These are phyloP conservation scores for Capsella bursapastoris DNA, from an alignment of 345 rosid species.

Conservation along the genomic window DNA sequence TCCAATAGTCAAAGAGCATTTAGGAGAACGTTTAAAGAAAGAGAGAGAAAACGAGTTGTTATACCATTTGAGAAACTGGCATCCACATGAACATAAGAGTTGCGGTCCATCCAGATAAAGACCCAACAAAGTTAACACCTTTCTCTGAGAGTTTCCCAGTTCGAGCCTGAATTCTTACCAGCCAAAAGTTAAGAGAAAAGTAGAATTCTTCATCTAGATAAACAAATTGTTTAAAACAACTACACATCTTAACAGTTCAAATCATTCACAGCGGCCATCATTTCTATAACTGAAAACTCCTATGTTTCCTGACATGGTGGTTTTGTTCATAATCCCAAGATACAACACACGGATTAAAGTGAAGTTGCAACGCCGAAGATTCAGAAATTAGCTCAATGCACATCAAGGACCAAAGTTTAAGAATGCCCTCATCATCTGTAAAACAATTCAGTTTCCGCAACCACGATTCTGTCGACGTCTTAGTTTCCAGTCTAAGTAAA, in stretches of 20 bases:
- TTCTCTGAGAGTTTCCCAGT: slow-evolving; percentile 70
- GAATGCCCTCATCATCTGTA: slow-evolving; percentile 3
- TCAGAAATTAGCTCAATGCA: neutral
- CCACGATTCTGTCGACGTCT: neutral
- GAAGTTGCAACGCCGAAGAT: neutral
- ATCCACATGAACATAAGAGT: slow-evolving; percentile 99
- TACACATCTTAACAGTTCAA: slow-evolving; percentile 3
- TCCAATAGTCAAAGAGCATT: neutral
- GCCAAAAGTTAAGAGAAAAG: too few relatives aligned
- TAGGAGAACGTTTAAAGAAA: neutral
- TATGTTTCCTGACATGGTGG: neutral
- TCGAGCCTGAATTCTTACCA: slow-evolving; percentile 72
- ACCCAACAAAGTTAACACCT: slow-evolving; percentile 68
- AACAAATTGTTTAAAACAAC: neutral
- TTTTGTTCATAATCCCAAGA: neutral
- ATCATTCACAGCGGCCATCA: slow-evolving; percentile 11
- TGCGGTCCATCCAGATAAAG: slow-evolving; percentile 93
- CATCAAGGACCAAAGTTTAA: slow-evolving; percentile 10
- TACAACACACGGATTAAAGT: slow-evolving; percentile 8
- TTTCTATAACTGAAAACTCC: neutral
- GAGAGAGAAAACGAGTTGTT: neutral
- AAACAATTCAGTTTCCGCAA: neutral
- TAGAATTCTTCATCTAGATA: neutral
- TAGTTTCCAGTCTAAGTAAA: slow-evolving; percentile 8
- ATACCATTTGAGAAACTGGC: slow-evolving; percentile 92